Base-by-base conservation (phyloP, 306 rosid genomes). In the Malus orientalis region DNA sequence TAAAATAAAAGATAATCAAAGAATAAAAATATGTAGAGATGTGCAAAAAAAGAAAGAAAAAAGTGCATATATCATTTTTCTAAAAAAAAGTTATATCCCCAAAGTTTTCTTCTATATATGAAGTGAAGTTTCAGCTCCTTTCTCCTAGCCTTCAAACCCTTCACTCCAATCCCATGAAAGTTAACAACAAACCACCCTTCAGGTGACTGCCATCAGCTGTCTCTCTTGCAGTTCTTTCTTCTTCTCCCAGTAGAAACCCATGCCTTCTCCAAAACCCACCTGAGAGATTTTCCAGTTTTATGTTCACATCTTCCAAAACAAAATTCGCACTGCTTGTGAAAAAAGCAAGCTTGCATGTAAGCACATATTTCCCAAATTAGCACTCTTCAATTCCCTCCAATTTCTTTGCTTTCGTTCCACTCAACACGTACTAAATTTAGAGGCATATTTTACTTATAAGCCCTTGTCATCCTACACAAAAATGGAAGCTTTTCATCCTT, bases 401-500 rank as follows among this genome's bases (percentile, higher is more conserved):
- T 49, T 44, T 45, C 47, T 44, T 61, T 15, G 32, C 30, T 40
- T 14, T 16, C 30, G 14, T 27, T 73, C 40, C 42, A 73, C 76
- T 73, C 38, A 73, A 58, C 20, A 10, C 25, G 77, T 42, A 25
- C 69, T 11, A 40, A 11, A 4, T 40, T 8, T 74, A 59, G 20
- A 51, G 8, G 14, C 23, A 15, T 19, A 73, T 36, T 8, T 73
- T 29, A 72, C 65, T 73, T 8, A 8, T 23, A 27, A 61, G 38
- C 67, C 38, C 69, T 64, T 8, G 22, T 32, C 20, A 23, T 44
- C 67, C 33, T 1, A 32, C 32, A 51, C 20, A 61, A 61, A 62
- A 2, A 92, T 92, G 97, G 97, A 93, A 72, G 78, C 85, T 69
- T 90, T 89, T 76, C 96, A 83, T 59, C 79, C 93, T 4, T 71